Base-by-base conservation (phyloP, 176 grass and related monocot species). In the Phyllostachys edulis region DNA sequence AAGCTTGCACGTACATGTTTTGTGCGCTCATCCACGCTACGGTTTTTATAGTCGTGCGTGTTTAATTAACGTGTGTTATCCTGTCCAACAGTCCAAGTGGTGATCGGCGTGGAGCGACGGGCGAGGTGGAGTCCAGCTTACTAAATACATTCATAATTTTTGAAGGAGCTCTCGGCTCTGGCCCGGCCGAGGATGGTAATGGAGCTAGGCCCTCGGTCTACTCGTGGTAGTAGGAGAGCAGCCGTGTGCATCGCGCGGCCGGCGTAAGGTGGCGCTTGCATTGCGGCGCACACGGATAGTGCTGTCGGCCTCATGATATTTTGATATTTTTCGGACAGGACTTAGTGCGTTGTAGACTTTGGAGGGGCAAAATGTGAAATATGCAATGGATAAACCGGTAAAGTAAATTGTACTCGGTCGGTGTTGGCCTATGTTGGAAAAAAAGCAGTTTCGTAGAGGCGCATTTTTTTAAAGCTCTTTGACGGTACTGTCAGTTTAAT, bases 251-350 rank as follows among this genome's bases (percentile, higher is more conserved):
- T 16, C 54, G 38, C 55, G 13, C 40, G 17, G 17, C 54, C 23
- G 11, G 1, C 26, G 41, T 18, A 21, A 0, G 51, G 17, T 20
- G 51, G 65, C 17, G 8, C 51, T 21, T 24, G 67, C 39, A 7
- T 41, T 45, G 0, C 60, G 60, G 71, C 82, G 59, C 81, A 44
- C 18, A 60, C 34, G 60, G 17, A 14, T n/a, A 6, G 47, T 77
- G 73, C 23, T 77, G 82, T 77, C 63, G 16, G 49, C 63, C 72
- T 36, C 62, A 77, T 56, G n/a, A 41, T 13, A 2, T 26, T 80
- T 37, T 24, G 4, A 34, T 82, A 5, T 6, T 63, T 32, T 62
- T 47, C 5, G 34, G 13, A 29, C 29, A 29, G 29, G 29, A 29
- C 29, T 29, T 29, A 29, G 29, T 42, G 29, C 16, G 23, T 17